Evolutionary conservation across 192 early-diverging fungal species (phyloP).

Genomic region (Pilaira anomala): DNA sequence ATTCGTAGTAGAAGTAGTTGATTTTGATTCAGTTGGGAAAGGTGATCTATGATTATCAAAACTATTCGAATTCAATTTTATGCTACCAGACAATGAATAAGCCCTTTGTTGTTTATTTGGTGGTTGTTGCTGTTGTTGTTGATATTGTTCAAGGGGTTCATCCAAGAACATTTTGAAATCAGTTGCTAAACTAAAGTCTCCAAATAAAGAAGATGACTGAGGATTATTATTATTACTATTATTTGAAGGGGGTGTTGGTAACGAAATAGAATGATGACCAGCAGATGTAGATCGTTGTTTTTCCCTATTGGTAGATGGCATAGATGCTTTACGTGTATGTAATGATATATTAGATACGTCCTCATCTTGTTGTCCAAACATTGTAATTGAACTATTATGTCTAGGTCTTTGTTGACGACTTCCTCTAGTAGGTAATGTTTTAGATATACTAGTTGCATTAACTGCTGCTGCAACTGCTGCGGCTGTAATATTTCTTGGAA

Average conservation of each 20-base stretch:
- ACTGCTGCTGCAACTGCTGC: conserved; percentile 14
- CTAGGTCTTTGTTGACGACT: not conserved
- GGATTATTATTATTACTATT: too few species aligned
- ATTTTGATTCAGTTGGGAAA: conserved; percentile 4
- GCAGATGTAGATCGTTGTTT: conserved; percentile 12
- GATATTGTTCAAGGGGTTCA: not conserved
- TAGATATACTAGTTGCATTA: not conserved
- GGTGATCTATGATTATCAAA: not conserved
- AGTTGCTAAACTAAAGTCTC: conserved; percentile 25
- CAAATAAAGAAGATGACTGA: conserved; percentile 26
- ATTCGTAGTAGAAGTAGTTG: conserved; percentile 4
- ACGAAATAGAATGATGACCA: not conserved
- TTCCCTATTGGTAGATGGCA: conserved; percentile 6
- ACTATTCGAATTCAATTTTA: not conserved
- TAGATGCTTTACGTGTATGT: conserved; percentile 8
- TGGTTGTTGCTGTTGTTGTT: not conserved
- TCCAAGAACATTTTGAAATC: conserved; percentile 29
- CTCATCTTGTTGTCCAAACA: not conserved
- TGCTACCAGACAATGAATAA: not conserved
- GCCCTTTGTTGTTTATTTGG: not conserved
- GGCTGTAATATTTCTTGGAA: conserved; percentile 3
- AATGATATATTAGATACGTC: conserved; percentile 12
- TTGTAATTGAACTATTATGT: not conserved
- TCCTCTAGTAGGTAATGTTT: not conserved
- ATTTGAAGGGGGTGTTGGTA: conserved; percentile 4